Conservation (phyloP, 768 basidiomycete genomes). For the Termitomyces sp. region DNA sequence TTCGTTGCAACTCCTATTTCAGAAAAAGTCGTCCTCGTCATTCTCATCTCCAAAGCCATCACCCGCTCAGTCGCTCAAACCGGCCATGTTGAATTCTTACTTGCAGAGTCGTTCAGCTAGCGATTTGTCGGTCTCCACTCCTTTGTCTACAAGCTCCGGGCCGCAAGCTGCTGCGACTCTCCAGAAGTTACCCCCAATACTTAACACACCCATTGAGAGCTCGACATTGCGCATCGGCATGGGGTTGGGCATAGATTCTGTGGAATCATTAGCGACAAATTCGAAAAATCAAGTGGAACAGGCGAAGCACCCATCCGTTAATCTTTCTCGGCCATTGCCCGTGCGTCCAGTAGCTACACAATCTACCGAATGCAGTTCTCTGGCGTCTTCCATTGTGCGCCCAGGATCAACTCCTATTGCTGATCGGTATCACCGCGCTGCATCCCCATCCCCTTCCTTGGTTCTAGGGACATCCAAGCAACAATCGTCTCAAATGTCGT, state of each 20-base stretch:
- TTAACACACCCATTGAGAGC: conserved; percentile 60
- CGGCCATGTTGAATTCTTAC: conserved; percentile 25
- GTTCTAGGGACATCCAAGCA: conserved; percentile 15
- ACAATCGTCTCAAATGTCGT: conserved; percentile 10
- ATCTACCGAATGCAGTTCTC: conserved; percentile 5
- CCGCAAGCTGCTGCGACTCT: conserved; percentile 42
- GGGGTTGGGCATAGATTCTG: conserved; percentile 28
- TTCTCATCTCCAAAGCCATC: conserved; percentile 21
- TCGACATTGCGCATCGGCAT: conserved; percentile 39
- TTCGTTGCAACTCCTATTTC: conserved; percentile 63
- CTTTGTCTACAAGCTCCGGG: conserved; percentile 52
- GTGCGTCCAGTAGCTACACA: neutral
- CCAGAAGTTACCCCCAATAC: conserved; percentile 35
- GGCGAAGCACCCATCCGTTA: neutral
- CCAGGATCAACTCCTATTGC: conserved; percentile 32
- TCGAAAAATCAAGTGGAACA: conserved; percentile 2
- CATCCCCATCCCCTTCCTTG: conserved; percentile 16
- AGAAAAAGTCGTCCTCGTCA: conserved; percentile 55
- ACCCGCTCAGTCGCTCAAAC: conserved; percentile 19
- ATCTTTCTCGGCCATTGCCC: neutral
- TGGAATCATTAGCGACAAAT: conserved; percentile 18
- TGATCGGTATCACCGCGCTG: conserved; percentile 22
- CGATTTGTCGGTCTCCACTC: conserved; percentile 46
- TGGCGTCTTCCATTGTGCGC: neutral
- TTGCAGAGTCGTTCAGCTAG: conserved; percentile 32